Percentiles rank a stretch among this genome's conserved stretches.
These are phyloP conservation scores for Neoboletus brunneissimus DNA, from an alignment of 768 basidiomycete species.

Conservation along the genomic window DNA sequence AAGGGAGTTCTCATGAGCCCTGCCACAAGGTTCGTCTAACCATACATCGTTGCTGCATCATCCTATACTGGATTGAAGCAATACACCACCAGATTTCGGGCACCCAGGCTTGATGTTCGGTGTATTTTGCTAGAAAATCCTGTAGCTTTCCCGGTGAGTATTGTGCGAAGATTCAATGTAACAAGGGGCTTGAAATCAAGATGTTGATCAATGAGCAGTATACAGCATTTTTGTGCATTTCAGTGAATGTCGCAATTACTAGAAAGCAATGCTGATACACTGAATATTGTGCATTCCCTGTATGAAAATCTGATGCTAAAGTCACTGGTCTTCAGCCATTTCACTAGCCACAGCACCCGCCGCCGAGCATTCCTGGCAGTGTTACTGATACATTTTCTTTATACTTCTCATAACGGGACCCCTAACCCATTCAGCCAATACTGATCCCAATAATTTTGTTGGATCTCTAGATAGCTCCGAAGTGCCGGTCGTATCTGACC, in stretches of 20 bases:
- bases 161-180: background rate
- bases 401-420: background rate
- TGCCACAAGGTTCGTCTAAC: background rate
- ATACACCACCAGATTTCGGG: background rate
- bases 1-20: background rate
- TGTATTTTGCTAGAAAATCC: background rate
- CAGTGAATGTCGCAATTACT: background rate
- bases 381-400: background rate
- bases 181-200: background rate
- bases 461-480: background rate
- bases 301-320: background rate
- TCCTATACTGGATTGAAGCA: background rate
- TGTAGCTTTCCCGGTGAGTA: background rate
- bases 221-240: background rate
- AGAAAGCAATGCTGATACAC: background rate
- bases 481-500: background rate
- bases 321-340: background rate
- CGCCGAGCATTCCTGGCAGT: background rate
- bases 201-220: background rate
- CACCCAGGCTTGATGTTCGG: background rate
- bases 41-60: background rate
- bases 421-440: background rate
- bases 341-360: background rate
- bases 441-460: background rate
- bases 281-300: background rate